Evolutionary conservation across 352 stramenopile genomes (phyloP), one percentile per base, ranked within the genome.

Genomic region (Aphanomyces euteiches): DNA sequence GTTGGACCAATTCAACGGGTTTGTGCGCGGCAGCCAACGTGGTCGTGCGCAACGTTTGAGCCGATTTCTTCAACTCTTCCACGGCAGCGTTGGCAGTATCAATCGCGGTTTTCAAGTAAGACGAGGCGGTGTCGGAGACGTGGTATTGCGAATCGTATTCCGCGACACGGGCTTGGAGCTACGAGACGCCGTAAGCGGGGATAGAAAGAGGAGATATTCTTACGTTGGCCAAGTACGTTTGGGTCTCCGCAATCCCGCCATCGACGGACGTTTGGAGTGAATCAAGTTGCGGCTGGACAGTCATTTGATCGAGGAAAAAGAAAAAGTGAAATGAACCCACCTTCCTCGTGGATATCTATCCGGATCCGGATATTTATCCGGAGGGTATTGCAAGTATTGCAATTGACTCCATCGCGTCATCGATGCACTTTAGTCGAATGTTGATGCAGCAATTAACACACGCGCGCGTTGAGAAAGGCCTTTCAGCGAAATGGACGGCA

Each of bases 51-150:
- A 12, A 77, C 60, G 47, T 79, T 68, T 61, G 80, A 43, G 81
- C 81, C 41, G 89, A 58, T 38, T 80, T 74, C 73, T 87, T 88
- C 28, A 92, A 75, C 70, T 90, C 82, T 63, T 92, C 84, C 45
- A 90, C 82, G n/a, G 82, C 86, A 66, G 81, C 75, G 79, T 90
- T 83, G 41, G 82, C 77, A 47, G 78, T 78, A 17, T 92, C 84
- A 28, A 92, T 81, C 7, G 79, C 84, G 13, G 80, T 77, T 45
- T 89, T 78, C 57, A 91, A 73, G 69, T 84, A 90, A 50, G 80
- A 40, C 0, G 66, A 68, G 21, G 84, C 81, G 28, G 79, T 80
- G 72, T 84, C 71, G 15, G 75, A 77, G 45, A 83, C 65, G 50
- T 81, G 63, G 76, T 88, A 70, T 7, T 80, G 41, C 66, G 75